Evolutionary conservation across 371 early-diverging fungal species (phyloP), one percentile per base, ranked within the genome.

Genomic region (Lichtheimia ornata): DNA sequence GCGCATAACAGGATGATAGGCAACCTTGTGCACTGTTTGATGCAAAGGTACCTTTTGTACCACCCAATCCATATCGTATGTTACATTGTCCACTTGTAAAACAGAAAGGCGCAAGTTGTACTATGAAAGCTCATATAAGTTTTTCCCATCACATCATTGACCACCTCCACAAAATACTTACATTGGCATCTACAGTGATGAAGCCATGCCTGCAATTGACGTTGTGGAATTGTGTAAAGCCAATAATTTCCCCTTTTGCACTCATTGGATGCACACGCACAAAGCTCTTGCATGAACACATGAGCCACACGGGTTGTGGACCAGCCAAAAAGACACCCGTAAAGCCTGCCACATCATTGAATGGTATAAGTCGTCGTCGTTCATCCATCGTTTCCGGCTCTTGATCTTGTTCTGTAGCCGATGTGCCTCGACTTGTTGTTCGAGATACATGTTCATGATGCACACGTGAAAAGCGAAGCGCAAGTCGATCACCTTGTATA

Each of bases 311-410:
- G 1, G 97, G 95, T 18, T 88, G 84, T 11, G 82, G 65, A 20
- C 96, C 96, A 3, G 92, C 72, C n/a, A 96, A 82, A 71, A 97
- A 92, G 12, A 97, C 84, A 49, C 96, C 98, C 5, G 90, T 71
- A 68, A 89, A 95, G 5, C 92, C 91, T 41, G 87, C 79, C 0
- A 91, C 78, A 58, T 91, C 89, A 13, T 74, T 72, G 47, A 91
- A 90, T 2, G 85, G 84, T 14, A 85, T 73, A 47, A 92, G 53
- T 58, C 74, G 45, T 50, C 72, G 70, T 18, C 71, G 64, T 13
- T 68, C 66, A 17, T 63, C 57, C 13, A 20, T 44, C 15, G 13
- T 17, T 42, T 43, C 41, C 14, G 52, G 42, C 18, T 59, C 40
- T 27, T 57, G 47, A 7, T 28, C 20, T 20, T 64, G 59, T 11